These are phyloP conservation scores for Erigeron philadelphicus DNA, from an alignment of 140 eudicot genomes.

Conservation along the genomic window DNA sequence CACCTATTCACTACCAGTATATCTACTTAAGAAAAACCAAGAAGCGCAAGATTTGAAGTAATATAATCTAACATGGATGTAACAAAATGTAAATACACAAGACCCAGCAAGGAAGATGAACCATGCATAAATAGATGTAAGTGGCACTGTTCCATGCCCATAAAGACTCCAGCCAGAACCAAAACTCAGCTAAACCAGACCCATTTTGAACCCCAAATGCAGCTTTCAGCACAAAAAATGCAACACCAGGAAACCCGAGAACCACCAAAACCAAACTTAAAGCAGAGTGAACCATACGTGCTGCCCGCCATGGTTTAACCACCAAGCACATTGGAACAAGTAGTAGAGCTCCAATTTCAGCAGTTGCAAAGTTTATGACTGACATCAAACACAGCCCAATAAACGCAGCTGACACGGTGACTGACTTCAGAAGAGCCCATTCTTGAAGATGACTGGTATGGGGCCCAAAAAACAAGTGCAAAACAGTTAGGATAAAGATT, in stretches of 20 bases:
- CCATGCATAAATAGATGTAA: constrained; percentile 66
- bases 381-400: constrained; percentile 88
- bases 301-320: constrained; percentile 49
- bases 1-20: constrained; percentile 16
- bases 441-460: constrained; percentile 28
- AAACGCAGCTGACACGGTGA: constrained; percentile 63
- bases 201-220: constrained; percentile 41
- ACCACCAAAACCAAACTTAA: constrained; percentile 41
- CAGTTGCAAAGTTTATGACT: constrained; percentile 89
- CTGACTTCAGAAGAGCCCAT: constrained; percentile 74
- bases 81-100: constrained; percentile 56
- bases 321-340: constrained; percentile 81
- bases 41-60: background rate
- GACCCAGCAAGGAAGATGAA: constrained; percentile 94
- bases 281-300: constrained; percentile 29
- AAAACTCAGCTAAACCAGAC: constrained; percentile 58
- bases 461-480: constrained; percentile 33
- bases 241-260: constrained; percentile 54
- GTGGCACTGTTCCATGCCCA: constrained; percentile 97
- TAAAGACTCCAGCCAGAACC: constrained; percentile 84
- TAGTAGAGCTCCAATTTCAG: constrained; percentile 84
- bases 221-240: constrained; percentile 49
- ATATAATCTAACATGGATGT: constrained; percentile 46
- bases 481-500: constrained; percentile 32
- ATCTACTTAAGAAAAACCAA: background rate